These are phyloP conservation scores for Gyromitra esculenta DNA, from an alignment of 2,329 filamentous ascomycete species.

Conservation along the genomic window DNA sequence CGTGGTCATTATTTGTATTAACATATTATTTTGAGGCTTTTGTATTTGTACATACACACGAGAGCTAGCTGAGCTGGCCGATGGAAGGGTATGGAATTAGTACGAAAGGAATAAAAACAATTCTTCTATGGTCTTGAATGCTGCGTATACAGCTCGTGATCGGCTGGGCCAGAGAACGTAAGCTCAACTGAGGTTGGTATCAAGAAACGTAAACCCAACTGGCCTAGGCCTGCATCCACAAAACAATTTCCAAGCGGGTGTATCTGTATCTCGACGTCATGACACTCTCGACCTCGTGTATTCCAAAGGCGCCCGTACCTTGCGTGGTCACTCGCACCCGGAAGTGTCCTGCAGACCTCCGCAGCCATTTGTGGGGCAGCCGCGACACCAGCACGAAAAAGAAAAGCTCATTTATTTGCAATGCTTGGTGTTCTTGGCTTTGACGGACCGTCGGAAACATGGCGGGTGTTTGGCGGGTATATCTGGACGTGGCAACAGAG, in stretches of 20 bases:
- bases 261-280: slow-evolving; percentile 4
- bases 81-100: too few species aligned
- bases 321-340: slow-evolving; percentile 13
- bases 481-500: slow-evolving; percentile 16
- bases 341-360: slow-evolving; percentile 10
- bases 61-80: too few species aligned
- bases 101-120: too few species aligned
- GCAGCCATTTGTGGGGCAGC: background rate
- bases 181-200: background rate
- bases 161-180: background rate
- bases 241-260: background rate
- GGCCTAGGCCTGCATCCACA: background rate
- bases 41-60: too few species aligned
- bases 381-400: background rate
- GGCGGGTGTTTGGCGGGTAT: background rate
- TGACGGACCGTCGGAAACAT: slow-evolving; percentile 37
- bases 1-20: too few species aligned
- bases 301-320: background rate
- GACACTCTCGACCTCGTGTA: background rate
- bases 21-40: too few species aligned
- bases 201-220: background rate
- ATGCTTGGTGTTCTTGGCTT: slow-evolving; percentile 29
- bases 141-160: too few species aligned
- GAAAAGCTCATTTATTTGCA: slow-evolving; percentile 24
- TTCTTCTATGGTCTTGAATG: too few species aligned